Percentiles rank a stretch among this genome's conserved stretches.
Conservation (phyloP, 768 basidiomycete genomes). For the Rubroboletus pulcherrimus region DNA sequence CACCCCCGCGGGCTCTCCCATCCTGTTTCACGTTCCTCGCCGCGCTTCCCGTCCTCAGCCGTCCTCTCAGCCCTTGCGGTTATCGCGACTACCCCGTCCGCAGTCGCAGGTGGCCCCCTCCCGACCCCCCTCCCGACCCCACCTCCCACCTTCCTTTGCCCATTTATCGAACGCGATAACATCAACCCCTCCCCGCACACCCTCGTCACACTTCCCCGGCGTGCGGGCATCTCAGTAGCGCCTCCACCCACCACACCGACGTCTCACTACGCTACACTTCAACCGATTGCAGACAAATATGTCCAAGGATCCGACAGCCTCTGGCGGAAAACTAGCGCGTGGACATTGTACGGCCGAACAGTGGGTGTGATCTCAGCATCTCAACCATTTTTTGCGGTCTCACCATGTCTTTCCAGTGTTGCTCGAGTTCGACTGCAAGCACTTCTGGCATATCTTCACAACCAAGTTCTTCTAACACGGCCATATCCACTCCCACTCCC, state of each 20-base stretch:
- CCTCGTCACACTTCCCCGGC: not conserved
- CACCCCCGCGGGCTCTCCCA: not conserved
- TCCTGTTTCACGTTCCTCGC: conserved; percentile 1
- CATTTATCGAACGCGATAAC: conserved; percentile 35
- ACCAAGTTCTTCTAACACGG: conserved; percentile 5
- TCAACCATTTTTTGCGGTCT: not conserved
- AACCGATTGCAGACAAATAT: conserved; percentile 52
- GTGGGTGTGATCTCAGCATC: conserved; percentile 35
- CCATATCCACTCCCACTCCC: conserved; percentile 17
- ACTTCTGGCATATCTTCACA: not conserved
- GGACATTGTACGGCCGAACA: conserved; percentile 70
- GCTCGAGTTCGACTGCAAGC: conserved; percentile 3
- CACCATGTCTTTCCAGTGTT: conserved; percentile 15
- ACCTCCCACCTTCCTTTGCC: conserved; percentile 63
- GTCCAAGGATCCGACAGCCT: conserved; percentile 47
- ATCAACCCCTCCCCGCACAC: not conserved
- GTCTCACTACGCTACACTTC: not conserved
- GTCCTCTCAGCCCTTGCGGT: conserved; percentile 56
- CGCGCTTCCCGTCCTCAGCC: conserved; percentile 43
- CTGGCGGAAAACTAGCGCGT: conserved; percentile 54
- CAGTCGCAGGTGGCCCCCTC: conserved; percentile 46
- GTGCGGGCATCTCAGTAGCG: conserved; percentile 1
- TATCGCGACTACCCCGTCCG: conserved; percentile 45
- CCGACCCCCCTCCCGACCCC: conserved; percentile 19
- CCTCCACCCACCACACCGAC: conserved; percentile 8